Base-by-base conservation (phyloP, 2,329 filamentous ascomycete species). In the Fusarium graminum region DNA sequence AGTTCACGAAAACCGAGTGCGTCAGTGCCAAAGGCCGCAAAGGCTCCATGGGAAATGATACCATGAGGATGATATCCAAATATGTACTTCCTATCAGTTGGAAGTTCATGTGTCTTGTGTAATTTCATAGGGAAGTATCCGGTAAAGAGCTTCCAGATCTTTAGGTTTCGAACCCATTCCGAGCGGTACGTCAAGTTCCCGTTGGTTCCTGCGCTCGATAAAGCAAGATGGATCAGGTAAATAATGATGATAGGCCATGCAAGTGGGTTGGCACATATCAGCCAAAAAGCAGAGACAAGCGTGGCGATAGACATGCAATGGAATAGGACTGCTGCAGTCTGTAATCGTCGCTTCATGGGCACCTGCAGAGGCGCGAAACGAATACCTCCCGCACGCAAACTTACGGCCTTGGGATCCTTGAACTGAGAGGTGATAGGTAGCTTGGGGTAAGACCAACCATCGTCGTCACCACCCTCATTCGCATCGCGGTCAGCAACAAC, bases 1-100 rank as follows among this genome's bases (percentile, higher is more conserved):
- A 97, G 87, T 55, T 92, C 88, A 1, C 87, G 85, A 77, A 97
- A 98, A 0, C 93, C 93, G 1, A 97, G 84, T 0, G 93, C 93
- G 72, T 97, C 94, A 1, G 94, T 98, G 6, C 86, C 92, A 74
- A 98, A 98, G 7, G 94, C 92, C 7, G 89, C 92, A 80, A 94
- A 97, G 1, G 94, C 94, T n/a, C 94, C 95, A 72, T 97, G 93
- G 7, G 92, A 95, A 74, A 99, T 97, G 77, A 99, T 98, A 25
- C 95, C 94, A 75, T 99, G 95, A 0, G 95, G 95, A 73, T 98
- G 95, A 77, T 98, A 98, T 42, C 94, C 94, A 72, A 99, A 93
- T 65, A 99, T 93, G 80, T 98, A 99, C 79, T 97, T 97, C 65
- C 93, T 85, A 2, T 90, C 93, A 0, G 93, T 86, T 22, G 91